Conservation (phyloP, 2,329 filamentous ascomycete genomes). For the Cryphonectria japonica region DNA sequence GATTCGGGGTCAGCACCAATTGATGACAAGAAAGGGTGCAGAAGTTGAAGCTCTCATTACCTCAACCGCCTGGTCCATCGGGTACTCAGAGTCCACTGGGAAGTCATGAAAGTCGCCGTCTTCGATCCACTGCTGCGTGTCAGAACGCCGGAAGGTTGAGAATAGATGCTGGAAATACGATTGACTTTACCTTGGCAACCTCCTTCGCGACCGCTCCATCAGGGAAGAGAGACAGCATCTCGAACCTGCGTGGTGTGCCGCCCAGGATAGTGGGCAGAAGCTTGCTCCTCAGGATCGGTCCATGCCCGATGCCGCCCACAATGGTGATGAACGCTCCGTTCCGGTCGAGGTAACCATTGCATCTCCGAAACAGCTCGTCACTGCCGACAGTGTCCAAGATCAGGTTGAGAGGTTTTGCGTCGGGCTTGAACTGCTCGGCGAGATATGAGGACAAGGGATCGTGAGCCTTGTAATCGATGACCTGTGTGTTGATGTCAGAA, state of each 20-base stretch:
- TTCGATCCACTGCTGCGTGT: constrained; percentile 31
- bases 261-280: constrained; percentile 39
- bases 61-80: constrained; percentile 37
- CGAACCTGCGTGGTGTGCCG: constrained; percentile 38
- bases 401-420: constrained; percentile 41
- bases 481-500: constrained; percentile 32
- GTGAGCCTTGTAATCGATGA: constrained; percentile 47
- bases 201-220: constrained; percentile 35
- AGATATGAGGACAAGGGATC: constrained; percentile 42
- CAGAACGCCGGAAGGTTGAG: background rate
- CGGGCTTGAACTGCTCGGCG: constrained; percentile 24
- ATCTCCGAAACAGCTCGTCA: constrained; percentile 49
- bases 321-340: constrained; percentile 42
- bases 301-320: constrained; percentile 39
- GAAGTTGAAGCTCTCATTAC: constrained; percentile 28
- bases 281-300: constrained; percentile 39
- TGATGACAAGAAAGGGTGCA: background rate
- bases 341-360: constrained; percentile 44
- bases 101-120: constrained; percentile 36
- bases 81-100: constrained; percentile 39
- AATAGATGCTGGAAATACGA: too few relatives aligned
- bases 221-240: constrained; percentile 37
- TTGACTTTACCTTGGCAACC: constrained; percentile 29
- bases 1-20: background rate
- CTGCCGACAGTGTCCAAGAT: constrained; percentile 56